Evolutionary conservation across 2,329 filamentous ascomycete genomes (phyloP).

Genomic region (Colletotrichum caudatum): DNA sequence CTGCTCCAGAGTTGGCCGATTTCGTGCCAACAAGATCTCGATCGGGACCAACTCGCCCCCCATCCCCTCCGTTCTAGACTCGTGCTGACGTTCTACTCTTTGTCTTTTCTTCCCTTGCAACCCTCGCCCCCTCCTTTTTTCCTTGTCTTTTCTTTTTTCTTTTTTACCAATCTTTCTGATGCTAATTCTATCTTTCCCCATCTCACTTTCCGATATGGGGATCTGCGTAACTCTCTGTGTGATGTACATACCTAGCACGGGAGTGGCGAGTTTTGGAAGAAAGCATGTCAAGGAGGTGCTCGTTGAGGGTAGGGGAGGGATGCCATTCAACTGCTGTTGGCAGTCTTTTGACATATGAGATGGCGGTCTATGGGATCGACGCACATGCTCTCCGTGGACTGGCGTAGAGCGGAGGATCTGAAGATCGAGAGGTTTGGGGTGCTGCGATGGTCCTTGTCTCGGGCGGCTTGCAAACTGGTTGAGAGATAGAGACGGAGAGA

Average conservation of each 20-base stretch:
- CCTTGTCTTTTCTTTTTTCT: too few relatives aligned
- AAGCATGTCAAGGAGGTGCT: not conserved
- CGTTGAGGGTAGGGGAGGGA: not conserved
- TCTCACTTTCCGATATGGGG: slow-evolving; percentile 5
- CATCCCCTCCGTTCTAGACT: not conserved
- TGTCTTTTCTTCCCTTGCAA: not conserved
- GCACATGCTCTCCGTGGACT: not conserved
- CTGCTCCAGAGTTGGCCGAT: not conserved
- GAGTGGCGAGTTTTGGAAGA: not conserved
- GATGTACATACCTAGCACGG: not conserved
- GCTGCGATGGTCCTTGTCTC: not conserved
- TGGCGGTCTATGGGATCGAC: not conserved
- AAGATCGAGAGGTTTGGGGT: not conserved
- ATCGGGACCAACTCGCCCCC: not conserved
- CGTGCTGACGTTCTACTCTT: not conserved
- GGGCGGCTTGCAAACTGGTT: not conserved
- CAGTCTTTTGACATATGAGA: not conserved
- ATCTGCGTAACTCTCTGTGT: not conserved
- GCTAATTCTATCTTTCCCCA: not conserved
- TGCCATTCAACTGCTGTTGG: not conserved
- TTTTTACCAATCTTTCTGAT: not conserved
- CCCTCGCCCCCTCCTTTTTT: not conserved
- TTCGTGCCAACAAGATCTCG: not conserved
- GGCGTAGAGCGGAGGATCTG: not conserved
- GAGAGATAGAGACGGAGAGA: not conserved